A percentile compares a stretch with the other conserved stretches of the same genome.
phyloP scores from a whole-genome alignment of 208 protist species.

The Lotmaria passim region DNA sequence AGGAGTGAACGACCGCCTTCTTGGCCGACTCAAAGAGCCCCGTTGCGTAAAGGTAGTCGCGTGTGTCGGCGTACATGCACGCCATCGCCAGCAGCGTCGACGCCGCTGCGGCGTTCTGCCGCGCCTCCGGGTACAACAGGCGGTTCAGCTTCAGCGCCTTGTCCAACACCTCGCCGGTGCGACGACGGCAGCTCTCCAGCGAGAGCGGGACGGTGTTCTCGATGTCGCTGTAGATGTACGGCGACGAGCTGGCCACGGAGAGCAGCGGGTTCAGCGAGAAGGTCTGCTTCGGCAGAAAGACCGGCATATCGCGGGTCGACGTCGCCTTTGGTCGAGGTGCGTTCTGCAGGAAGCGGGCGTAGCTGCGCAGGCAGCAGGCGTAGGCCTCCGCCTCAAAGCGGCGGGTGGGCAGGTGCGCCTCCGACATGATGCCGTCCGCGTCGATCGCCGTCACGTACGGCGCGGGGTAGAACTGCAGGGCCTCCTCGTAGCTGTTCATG shows the following conservation, averaged over 20 bases:
- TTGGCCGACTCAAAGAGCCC: slow-evolving; percentile 81
- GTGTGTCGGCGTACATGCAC: slow-evolving; percentile 86
- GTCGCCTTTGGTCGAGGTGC: slow-evolving; percentile 50
- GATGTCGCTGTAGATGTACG: slow-evolving; percentile 66
- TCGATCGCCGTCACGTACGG: slow-evolving; percentile 68
- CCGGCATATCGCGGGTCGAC: slow-evolving; percentile 57
- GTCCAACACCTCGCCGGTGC: slow-evolving; percentile 66
- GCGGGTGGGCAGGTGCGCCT: slow-evolving; percentile 24
- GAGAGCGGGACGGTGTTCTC: slow-evolving; percentile 36
- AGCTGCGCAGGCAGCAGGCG: slow-evolving; percentile 60
- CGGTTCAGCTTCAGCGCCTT: slow-evolving; percentile 80
- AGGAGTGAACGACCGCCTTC: slow-evolving; percentile 63
- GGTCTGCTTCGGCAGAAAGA: slow-evolving; percentile 79
- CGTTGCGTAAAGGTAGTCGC: slow-evolving; percentile 89
- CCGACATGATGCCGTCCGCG: slow-evolving; percentile 79
- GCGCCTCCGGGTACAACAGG: slow-evolving; percentile 56
- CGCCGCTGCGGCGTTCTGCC: slow-evolving; percentile 64
- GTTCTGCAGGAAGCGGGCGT: slow-evolving; percentile 71
- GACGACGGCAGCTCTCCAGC: slow-evolving; percentile 57
- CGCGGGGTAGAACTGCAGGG: slow-evolving; percentile 68
- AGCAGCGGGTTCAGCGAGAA: slow-evolving; percentile 73
- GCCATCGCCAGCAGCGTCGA: slow-evolving; percentile 77
- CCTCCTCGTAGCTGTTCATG: slow-evolving; percentile 25
- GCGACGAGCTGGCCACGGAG: slow-evolving; percentile 56
- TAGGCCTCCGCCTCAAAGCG: slow-evolving; percentile 69